Conservation (phyloP, 2,329 filamentous ascomycete genomes). For the Decorospora gaudefroyi region DNA sequence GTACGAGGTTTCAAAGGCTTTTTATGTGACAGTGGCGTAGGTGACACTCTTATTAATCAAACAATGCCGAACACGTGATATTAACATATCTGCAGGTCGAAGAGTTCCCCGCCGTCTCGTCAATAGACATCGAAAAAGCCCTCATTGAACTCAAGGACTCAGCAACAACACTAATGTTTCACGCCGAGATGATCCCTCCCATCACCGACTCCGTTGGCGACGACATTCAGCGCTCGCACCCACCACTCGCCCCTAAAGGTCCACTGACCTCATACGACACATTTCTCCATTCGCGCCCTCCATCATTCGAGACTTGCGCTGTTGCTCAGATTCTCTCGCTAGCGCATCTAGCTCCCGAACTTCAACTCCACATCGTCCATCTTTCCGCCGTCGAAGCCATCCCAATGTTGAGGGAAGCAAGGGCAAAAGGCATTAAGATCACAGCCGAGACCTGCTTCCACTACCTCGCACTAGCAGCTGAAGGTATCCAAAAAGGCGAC, state of each 20-base stretch:
- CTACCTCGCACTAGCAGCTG: slow-evolving; percentile 82
- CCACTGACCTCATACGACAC: slow-evolving; percentile 80
- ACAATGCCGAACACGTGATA: slow-evolving; percentile 6
- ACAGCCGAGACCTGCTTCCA: slow-evolving; percentile 96
- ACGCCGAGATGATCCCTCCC: slow-evolving; percentile 97
- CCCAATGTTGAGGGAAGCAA: slow-evolving; percentile 75
- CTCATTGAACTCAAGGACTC: slow-evolving; percentile 79
- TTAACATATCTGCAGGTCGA: slow-evolving; percentile 66
- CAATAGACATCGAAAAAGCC: slow-evolving; percentile 75
- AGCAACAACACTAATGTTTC: slow-evolving; percentile 95
- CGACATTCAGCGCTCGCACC: slow-evolving; percentile 69
- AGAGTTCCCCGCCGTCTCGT: slow-evolving; percentile 90
- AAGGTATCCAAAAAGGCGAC: slow-evolving; percentile 81
- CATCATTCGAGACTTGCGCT: slow-evolving; percentile 87
- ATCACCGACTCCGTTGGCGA: slow-evolving; percentile 79
- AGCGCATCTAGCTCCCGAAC: slow-evolving; percentile 75
- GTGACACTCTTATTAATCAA: slow-evolving; percentile 41
- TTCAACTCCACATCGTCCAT: slow-evolving; percentile 92
- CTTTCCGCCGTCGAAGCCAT: slow-evolving; percentile 88
- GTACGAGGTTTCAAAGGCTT: slow-evolving; percentile 98
- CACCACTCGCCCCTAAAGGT: slow-evolving; percentile 72
- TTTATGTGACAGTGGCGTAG: slow-evolving; percentile 91
- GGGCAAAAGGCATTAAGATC: slow-evolving; percentile 75
- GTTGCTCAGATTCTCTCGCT: slow-evolving; percentile 84
- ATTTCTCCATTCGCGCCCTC: slow-evolving; percentile 88